Evolutionary conservation across 805 yeast species (phyloP), one percentile per base, ranked within the genome.

Genomic region (Priceomyces castillae): DNA sequence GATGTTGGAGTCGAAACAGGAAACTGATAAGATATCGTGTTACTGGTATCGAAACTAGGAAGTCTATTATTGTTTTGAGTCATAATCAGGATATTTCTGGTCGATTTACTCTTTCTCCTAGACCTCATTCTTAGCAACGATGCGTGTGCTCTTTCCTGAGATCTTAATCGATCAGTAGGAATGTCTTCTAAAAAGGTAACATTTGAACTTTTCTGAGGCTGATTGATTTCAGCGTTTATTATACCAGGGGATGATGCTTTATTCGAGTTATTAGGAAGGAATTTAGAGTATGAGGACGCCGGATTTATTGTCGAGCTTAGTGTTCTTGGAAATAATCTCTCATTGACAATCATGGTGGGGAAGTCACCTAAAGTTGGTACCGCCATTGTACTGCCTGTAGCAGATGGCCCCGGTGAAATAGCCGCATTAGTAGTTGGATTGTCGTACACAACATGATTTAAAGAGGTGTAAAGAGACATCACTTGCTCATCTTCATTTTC

Each of bases 131-230:
- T 65, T 43, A 77, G 70, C 15, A 82, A 54, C 0, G 86, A 81
- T 0, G 86, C 86, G 52, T 80, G 82, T 0, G 87, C 86, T 50
- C 86, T 65, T 49, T 80, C 86, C 30, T 71, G 66, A 1, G 85
- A 78, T 42, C 81, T 63, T 6, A 62, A 40, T 26, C 49, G 56
- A 15, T 64, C 66, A 1, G 55, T 40, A 4, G 67, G 66, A 11
- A 50, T 47, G 14, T 64, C 68, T 26, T 59, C 64, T 20, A 58
- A 39, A 37, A 58, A 58, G 3, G 54, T 26, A 16, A 33, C 30
- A 20, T 17, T 30, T 15, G 47, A 18, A 11, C 17, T 41, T 5
- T 37, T 37, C 5, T 26, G 31, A 23, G 26, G 18, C 18, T 30
- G 37, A 19, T 34, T 34, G 14, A 12, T 33, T 12, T 26, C 36